Evolutionary conservation across 2,329 filamentous ascomycete genomes (phyloP), one percentile per base, ranked within the genome.

Genomic region (Aspergillus quadricinctus): DNA sequence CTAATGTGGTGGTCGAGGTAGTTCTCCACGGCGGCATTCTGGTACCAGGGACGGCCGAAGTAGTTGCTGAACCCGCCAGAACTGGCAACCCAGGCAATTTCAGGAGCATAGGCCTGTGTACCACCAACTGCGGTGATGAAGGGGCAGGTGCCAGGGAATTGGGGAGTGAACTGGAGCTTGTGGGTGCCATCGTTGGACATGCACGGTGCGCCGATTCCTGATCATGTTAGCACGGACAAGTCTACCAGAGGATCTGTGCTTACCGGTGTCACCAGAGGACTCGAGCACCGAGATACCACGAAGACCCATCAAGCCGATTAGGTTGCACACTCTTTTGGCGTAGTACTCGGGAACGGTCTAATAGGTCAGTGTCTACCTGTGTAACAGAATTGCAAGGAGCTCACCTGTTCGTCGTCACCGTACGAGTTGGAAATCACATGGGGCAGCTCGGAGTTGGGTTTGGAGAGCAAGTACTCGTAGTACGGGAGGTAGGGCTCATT

Each of bases 401-500:
- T 53, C 57, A 66, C 64, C 56, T 66, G 64, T 71, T 89, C 87
- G 53, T 84, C 80, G 58, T 88, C 85, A 49, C 84, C 86, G 67
- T 89, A 89, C 0, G 84, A 88, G 11, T 83, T 85, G 52, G 79
- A 82, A 64, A 89, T 81, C 17, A 85, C 81, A 49, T 84, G 80
- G 0, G 87, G 86, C 1, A 89, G 75, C 6, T 75, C 67, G 0
- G 71, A 64, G 53, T 80, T 70, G 21, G 71, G 64, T 57, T 80
- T 79, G 1, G 73, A 70, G 0, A 87, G 78, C 1, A 88, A 69
- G 69, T 83, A 83, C 55, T 82, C 78, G 7, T 88, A 75, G 76
- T 83, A 88, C 14, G 78, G 78, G 1, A 88, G 75, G 69, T 88
- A 89, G 0, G 86, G 86, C 73, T 90, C 88, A 69, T 89, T 90